Conservation (phyloP, 768 basidiomycete genomes). For the Kwoniella sp. region DNA sequence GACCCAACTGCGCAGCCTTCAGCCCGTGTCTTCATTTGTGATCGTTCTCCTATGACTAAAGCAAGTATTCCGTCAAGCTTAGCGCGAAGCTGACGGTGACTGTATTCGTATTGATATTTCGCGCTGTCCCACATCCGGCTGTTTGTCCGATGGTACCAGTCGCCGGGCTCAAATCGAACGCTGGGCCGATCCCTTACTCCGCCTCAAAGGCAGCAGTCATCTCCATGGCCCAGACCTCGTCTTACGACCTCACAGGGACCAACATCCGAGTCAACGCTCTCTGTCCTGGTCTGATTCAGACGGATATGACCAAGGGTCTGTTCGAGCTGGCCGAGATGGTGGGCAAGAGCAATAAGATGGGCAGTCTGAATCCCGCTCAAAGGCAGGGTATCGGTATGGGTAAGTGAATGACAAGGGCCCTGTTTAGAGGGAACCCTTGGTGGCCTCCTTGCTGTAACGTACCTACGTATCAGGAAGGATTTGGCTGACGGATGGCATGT, state of each 20-base stretch:
- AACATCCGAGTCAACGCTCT: slow-evolving; percentile 86
- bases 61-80: too few relatives aligned
- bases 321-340: slow-evolving; percentile 77
- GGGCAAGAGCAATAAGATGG: slow-evolving; percentile 75
- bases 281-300: slow-evolving; percentile 91
- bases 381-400: slow-evolving; percentile 82
- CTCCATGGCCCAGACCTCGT: slow-evolving; percentile 78
- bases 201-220: slow-evolving; percentile 93
- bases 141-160: slow-evolving; percentile 17
- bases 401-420: slow-evolving; percentile 52
- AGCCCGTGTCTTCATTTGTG: background rate
- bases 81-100: background rate
- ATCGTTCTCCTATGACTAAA: too few relatives aligned
- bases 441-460: too few relatives aligned
- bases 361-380: slow-evolving; percentile 79
- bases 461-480: background rate
- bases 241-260: slow-evolving; percentile 75
- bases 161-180: slow-evolving; percentile 39
- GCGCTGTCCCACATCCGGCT: too few relatives aligned
- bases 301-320: slow-evolving; percentile 78
- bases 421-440: too few relatives aligned
- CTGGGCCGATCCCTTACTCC: slow-evolving; percentile 64
- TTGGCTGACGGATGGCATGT: background rate
- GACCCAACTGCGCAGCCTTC: too few relatives aligned
- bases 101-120: too few relatives aligned